phyloP scores from a whole-genome alignment of 768 basidiomycete species.

The Coprinopsis marcescibilis region DNA sequence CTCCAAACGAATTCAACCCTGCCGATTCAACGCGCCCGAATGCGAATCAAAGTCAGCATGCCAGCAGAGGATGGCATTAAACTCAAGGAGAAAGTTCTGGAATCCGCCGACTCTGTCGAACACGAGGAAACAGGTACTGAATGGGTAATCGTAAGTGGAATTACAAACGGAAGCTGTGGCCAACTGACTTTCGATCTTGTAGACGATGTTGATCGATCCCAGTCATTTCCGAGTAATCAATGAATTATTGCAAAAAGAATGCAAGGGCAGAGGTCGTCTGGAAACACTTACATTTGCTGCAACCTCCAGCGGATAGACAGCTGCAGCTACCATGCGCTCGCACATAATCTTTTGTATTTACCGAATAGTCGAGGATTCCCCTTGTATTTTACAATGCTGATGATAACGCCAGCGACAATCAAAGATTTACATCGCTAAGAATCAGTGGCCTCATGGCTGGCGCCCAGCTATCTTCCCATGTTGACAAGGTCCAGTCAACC shows the following conservation, averaged over 20 bases:
- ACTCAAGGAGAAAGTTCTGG: constrained; percentile 65
- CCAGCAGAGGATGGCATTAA: constrained; percentile 60
- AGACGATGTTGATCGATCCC: constrained; percentile 93
- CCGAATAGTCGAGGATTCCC: not conserved
- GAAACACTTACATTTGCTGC: constrained; percentile 79
- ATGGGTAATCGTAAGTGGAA: constrained; percentile 77
- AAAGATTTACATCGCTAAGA: constrained; percentile 31
- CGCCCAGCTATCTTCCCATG: constrained; percentile 88
- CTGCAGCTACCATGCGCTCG: not conserved
- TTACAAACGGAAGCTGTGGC: not conserved
- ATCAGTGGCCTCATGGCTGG: constrained; percentile 57
- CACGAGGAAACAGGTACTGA: constrained; percentile 69
- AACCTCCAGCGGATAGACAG: constrained; percentile 29
- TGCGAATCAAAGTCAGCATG: constrained; percentile 84
- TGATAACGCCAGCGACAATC: constrained; percentile 9
- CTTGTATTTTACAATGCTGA: constrained; percentile 1
- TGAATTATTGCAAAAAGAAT: constrained; percentile 86
- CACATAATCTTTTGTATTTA: not conserved
- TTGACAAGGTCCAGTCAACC: constrained; percentile 52
- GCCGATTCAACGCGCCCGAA: constrained; percentile 87
- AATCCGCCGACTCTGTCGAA: constrained; percentile 79
- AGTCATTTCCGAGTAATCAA: constrained; percentile 84
- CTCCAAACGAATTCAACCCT: constrained; percentile 80
- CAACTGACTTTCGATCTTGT: constrained; percentile 4
- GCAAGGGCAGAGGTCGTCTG: constrained; percentile 79